Conservation (phyloP, 805 yeast species). For the Peterozyma xylosa region DNA sequence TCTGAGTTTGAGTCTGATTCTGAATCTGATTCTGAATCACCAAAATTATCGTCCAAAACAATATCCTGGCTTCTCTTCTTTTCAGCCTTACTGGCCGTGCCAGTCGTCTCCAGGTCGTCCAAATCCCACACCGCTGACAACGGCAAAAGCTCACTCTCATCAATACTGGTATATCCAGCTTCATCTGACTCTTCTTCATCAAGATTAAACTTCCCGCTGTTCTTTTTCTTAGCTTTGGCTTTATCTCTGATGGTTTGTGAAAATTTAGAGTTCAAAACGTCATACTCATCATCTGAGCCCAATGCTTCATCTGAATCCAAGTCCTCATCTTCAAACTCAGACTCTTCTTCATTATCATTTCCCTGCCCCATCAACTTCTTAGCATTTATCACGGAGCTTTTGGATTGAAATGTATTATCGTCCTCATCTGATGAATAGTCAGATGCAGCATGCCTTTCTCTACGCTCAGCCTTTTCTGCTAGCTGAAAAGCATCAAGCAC, state of each 20-base stretch:
- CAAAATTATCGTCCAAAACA: slow-evolving; percentile 21
- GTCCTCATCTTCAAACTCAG: slow-evolving; percentile 24
- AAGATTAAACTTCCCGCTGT: slow-evolving; percentile 17
- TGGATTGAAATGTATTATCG: slow-evolving; percentile 12
- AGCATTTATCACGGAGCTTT: slow-evolving; percentile 25
- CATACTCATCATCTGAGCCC: slow-evolving; percentile 72
- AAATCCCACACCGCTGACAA: slow-evolving; percentile 87
- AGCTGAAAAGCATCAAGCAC: slow-evolving; percentile 20
- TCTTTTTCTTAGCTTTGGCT: slow-evolving; percentile 26
- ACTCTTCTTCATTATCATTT: slow-evolving; percentile 18
- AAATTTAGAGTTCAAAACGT: slow-evolving; percentile 53
- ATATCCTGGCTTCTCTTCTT: slow-evolving; percentile 15
- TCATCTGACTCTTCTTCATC: slow-evolving; percentile 41
- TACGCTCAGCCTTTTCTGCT: slow-evolving; percentile 14
- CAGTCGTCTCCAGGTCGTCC: slow-evolving; percentile 46
- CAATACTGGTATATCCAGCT: slow-evolving; percentile 67
- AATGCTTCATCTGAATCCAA: slow-evolving; percentile 74
- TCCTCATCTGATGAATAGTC: slow-evolving; percentile 11
- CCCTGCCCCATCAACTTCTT: slow-evolving; percentile 20
- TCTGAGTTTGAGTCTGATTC: slow-evolving; percentile 15
- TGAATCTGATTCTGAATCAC: slow-evolving; percentile 14
- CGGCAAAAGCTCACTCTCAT: slow-evolving; percentile 67
- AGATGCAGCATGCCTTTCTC: slow-evolving; percentile 6
- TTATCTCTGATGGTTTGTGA: slow-evolving; percentile 64
- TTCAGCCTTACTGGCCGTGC: slow-evolving; percentile 16